Percentiles rank a stretch among this genome's conserved stretches.
Conservation (phyloP, 1,284 basidiomycete genomes). For the Erythrobasidium hasegawianum region DNA sequence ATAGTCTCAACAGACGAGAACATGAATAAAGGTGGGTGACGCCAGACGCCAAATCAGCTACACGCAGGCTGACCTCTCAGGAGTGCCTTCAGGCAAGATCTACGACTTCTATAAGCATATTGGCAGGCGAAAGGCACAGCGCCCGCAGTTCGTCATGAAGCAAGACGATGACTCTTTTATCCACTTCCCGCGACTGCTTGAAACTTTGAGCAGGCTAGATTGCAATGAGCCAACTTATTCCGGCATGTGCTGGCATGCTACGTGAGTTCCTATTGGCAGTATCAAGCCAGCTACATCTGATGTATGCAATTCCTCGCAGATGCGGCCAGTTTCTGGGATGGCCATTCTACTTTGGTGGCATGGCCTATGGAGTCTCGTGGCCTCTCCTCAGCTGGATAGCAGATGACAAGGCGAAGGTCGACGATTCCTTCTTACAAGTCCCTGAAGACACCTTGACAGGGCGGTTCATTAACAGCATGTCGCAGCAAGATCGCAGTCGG, state of each 20-base stretch:
- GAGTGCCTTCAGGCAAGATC: neutral
- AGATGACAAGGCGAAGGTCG: neutral
- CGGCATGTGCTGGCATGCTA: neutral
- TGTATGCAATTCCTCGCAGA: too few relatives aligned
- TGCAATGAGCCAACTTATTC: neutral
- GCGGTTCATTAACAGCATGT: conserved; percentile 4
- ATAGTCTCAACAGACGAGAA: too few relatives aligned
- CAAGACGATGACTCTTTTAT: neutral
- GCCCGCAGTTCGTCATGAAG: neutral
- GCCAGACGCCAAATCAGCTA: too few relatives aligned
- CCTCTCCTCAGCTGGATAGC: conserved; percentile 1
- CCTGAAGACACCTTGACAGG: neutral
- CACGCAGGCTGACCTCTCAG: too few relatives aligned
- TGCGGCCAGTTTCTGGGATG: neutral
- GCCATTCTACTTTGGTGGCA: neutral
- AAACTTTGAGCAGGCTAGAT: neutral
- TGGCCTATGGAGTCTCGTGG: neutral
- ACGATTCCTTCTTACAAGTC: neutral
- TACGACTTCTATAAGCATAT: conserved; percentile 1
- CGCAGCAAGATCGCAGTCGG: neutral
- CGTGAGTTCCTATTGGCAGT: too few relatives aligned
- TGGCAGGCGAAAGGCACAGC: neutral
- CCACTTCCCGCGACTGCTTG: neutral
- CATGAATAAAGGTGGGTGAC: neutral
- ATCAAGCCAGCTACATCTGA: too few relatives aligned